phyloP scores from a whole-genome alignment of 208 protist genomes.

The Leishmania braziliensis region DNA sequence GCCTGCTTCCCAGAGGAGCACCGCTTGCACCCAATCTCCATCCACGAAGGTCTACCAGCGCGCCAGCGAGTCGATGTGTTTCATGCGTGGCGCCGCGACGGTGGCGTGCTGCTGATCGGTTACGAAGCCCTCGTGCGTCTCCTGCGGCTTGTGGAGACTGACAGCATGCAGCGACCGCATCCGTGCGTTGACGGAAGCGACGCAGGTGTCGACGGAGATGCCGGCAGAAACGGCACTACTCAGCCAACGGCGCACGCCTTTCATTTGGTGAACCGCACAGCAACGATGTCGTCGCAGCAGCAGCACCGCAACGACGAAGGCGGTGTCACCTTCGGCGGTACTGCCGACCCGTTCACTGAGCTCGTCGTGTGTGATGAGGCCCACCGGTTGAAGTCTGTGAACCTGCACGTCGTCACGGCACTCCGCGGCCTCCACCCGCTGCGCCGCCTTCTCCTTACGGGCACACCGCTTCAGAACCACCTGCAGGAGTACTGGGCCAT shows the following conservation, averaged over 20 bases:
- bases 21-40: conserved; percentile 38
- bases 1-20: conserved; percentile 49
- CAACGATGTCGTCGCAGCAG: conserved; percentile 1
- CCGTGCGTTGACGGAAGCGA: not conserved
- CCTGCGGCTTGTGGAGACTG: conserved; percentile 39
- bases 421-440: conserved; percentile 73
- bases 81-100: conserved; percentile 47
- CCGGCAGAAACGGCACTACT: not conserved
- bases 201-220: conserved; percentile 6
- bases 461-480: conserved; percentile 94
- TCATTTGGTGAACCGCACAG: not conserved
- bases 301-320: conserved; percentile 36
- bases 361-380: conserved; percentile 94
- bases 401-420: conserved; percentile 72
- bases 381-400: conserved; percentile 88
- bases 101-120: conserved; percentile 74
- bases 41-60: conserved; percentile 9
- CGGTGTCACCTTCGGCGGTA: conserved; percentile 31
- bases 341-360: conserved; percentile 63
- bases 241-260: not conserved
- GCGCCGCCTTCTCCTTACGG: conserved; percentile 87
- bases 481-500: conserved; percentile 92
- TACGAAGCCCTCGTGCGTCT: conserved; percentile 79
- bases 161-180: conserved; percentile 18
- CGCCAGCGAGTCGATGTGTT: conserved; percentile 42